phyloP scores from a whole-genome alignment of 2,329 filamentous ascomycete species.

The Ophiostoma montium region DNA sequence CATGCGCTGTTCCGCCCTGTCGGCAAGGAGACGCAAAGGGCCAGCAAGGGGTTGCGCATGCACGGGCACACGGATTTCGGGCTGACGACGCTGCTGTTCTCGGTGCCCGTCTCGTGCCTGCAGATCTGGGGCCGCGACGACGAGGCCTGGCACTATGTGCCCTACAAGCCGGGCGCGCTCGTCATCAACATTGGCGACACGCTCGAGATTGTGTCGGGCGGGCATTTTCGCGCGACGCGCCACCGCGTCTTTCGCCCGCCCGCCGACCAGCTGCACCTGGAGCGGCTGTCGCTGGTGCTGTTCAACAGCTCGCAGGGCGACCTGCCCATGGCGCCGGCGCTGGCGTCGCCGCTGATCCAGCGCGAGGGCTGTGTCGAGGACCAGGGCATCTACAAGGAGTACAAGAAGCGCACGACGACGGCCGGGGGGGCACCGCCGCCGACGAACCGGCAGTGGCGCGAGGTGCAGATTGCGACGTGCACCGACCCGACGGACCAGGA shows the following conservation, averaged over 20 bases:
- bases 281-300: conserved; percentile 28
- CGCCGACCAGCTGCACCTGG: conserved; percentile 24
- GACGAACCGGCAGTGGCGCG: conserved; percentile 32
- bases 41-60: conserved; percentile 27
- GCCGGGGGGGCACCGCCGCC: conserved; percentile 28
- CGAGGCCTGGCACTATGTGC: conserved; percentile 33
- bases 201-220: conserved; percentile 30
- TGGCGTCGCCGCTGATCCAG: conserved; percentile 19
- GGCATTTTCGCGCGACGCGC: conserved; percentile 31
- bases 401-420: conserved; percentile 26
- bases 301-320: conserved; percentile 32
- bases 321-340: conserved; percentile 27
- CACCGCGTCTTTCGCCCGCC: conserved; percentile 30
- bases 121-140: conserved; percentile 30
- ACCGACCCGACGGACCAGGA: conserved; percentile 28
- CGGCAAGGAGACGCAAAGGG: conserved; percentile 19
- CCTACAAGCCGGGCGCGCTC: conserved; percentile 29
- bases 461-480: conserved; percentile 31
- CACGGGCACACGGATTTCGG: conserved; percentile 35
- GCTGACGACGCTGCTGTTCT: conserved; percentile 30
- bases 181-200: conserved; percentile 34
- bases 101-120: conserved; percentile 30
- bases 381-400: conserved; percentile 31
- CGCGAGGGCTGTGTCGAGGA: conserved; percentile 27
- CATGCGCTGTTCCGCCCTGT: conserved; percentile 28